Percentiles rank a stretch among this genome's conserved stretches.
phyloP scores from a whole-genome alignment of 2,329 filamentous ascomycete species.

The Chalaropsis ovoidea region DNA sequence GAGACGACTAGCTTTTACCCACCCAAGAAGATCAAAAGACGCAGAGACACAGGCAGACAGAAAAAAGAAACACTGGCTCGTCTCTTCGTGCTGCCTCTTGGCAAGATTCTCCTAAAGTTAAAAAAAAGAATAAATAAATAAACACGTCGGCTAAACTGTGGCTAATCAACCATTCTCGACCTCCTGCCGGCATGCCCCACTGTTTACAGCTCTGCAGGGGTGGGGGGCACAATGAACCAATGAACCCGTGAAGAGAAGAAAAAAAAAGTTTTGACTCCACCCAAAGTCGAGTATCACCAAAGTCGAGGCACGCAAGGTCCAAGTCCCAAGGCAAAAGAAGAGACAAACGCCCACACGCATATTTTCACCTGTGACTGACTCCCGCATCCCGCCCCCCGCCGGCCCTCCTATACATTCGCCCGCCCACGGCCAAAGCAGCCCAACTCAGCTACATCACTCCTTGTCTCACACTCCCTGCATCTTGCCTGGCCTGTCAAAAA shows the following conservation, averaged over 20 bases:
- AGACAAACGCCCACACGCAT: neutral
- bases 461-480: neutral
- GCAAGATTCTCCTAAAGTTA: too few species aligned
- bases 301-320: neutral
- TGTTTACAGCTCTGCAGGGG: slow-evolving; percentile 2
- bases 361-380: too few species aligned
- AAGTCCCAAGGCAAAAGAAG: neutral
- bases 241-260: neutral
- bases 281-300: neutral
- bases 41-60: too few species aligned
- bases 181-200: neutral
- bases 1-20: too few species aligned
- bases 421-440: neutral
- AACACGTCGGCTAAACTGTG: neutral
- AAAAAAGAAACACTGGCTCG: too few species aligned
- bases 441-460: neutral
- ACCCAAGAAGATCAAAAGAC: too few species aligned
- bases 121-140: too few species aligned
- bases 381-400: too few species aligned
- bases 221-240: neutral
- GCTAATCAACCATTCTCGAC: neutral
- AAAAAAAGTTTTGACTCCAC: slow-evolving; percentile 10
- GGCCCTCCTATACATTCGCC: too few species aligned
- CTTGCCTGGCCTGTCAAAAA: too few species aligned
- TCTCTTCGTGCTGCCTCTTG: too few species aligned